A percentile compares a stretch with the other conserved stretches of the same genome.
Evolutionary conservation across 78 protist genomes (phyloP).

Genomic region (Speleostelium caveatum): DNA sequence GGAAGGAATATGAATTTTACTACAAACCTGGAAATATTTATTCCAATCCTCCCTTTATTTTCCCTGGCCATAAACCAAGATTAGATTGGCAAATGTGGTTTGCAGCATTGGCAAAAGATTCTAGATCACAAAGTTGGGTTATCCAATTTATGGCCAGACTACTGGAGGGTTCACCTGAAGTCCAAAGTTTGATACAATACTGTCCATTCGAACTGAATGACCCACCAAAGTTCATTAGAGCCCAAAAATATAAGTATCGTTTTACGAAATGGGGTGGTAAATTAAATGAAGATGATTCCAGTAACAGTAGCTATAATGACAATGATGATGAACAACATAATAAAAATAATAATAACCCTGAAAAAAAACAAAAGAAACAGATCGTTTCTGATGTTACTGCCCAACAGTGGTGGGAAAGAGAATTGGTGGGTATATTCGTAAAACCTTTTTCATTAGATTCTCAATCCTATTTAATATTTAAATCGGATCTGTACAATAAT

Average conservation of each 20-base stretch:
- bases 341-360: neutral
- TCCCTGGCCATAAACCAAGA: constrained; percentile 88
- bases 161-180: constrained; percentile 50
- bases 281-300: neutral
- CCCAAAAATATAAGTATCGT: constrained; percentile 34
- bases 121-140: constrained; percentile 75
- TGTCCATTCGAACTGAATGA: constrained; percentile 37
- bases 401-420: constrained; percentile 55
- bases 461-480: neutral
- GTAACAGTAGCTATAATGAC: neutral
- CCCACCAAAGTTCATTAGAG: constrained; percentile 59
- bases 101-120: constrained; percentile 69
- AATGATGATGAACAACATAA: neutral
- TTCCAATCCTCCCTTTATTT: constrained; percentile 74
- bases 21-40: constrained; percentile 67
- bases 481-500: neutral
- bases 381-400: neutral
- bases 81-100: constrained; percentile 93
- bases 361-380: neutral
- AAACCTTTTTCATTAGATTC: constrained; percentile 37
- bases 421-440: constrained; percentile 10
- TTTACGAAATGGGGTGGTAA: constrained; percentile 41
- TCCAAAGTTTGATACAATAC: constrained; percentile 11
- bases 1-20: constrained; percentile 69
- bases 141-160: constrained; percentile 34